Evolutionary conservation across 371 early-diverging fungal genomes (phyloP).

Genomic region (Haplosporangium sp.): DNA sequence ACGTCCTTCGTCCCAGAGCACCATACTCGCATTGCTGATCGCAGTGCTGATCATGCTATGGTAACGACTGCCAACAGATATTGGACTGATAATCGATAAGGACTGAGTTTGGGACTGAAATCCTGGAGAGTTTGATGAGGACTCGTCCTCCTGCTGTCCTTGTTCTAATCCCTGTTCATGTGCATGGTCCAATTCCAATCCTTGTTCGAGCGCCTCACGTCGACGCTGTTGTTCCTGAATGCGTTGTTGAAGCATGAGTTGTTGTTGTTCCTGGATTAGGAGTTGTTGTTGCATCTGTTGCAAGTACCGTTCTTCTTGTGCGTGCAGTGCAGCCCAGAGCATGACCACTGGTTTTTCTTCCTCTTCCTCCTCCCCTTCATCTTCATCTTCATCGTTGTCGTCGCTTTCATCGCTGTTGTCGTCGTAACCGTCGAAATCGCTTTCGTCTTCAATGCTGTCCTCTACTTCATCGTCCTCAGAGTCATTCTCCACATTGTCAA

Average conservation of each 20-base stretch:
- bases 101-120: background rate
- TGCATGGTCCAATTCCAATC: background rate
- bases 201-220: slow-evolving; percentile 1
- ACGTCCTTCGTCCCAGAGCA: slow-evolving; percentile 51
- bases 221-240: slow-evolving; percentile 14
- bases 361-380: slow-evolving; percentile 11
- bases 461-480: background rate
- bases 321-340: slow-evolving; percentile 50
- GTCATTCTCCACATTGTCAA: background rate
- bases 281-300: slow-evolving; percentile 49
- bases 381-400: slow-evolving; percentile 8
- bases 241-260: slow-evolving; percentile 6
- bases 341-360: slow-evolving; percentile 42
- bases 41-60: slow-evolving; percentile 41
- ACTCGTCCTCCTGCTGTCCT: background rate
- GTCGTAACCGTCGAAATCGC: background rate
- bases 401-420: slow-evolving; percentile 3
- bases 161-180: slow-evolving; percentile 1
- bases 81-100: slow-evolving; percentile 6
- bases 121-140: background rate
- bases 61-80: slow-evolving; percentile 22
- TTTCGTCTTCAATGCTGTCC: background rate
- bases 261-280: slow-evolving; percentile 34
- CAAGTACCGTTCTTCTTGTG: slow-evolving; percentile 44
- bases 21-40: slow-evolving; percentile 52